Evolutionary conservation across 345 rosid species (phyloP), one percentile per base, ranked within the genome.

Genomic region (Abelmoschus esculentus): DNA sequence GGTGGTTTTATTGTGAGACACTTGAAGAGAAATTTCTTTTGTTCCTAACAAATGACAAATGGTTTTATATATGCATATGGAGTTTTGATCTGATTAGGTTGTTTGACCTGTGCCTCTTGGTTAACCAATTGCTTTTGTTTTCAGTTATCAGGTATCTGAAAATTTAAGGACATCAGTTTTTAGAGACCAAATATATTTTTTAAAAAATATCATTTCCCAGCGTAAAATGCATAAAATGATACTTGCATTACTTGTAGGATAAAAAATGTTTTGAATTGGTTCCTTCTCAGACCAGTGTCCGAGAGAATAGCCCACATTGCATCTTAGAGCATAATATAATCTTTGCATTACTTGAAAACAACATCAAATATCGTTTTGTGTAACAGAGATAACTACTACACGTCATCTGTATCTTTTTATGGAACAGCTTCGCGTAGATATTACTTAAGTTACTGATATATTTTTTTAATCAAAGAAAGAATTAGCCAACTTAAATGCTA

Each of bases 11-110:
- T 19, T 18, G 7, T 18, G 46, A 4, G 57, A 53, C 67, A 38
- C 32, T 8, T 40, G 52, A 62, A 19, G 31, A 38, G 67, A 62
- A 38, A 28, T n/a, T 28, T 18, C 50, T 40, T 10, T 1, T 10
- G 50, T 31, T 4, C 52, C 67, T 63, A 40, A 63, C 29, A 63
- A 19, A 63, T 63, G 29, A 63, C 29, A 63, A 19, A 63, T 63
- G 29, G 17, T 40, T 62, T 61, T 38, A 38, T 38, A 38, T 38
- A 38, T 38, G 42, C 42, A 38, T 63, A 19, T 19, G 52, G 67
- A 40, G 50, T 17, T 40, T 18, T 63, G n/a, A 11, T 63, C 19
- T 40, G 17, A 17, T 14, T 62, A 62, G n/a, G 46, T 42, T 42
- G 3, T 2, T 8, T 1, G 17, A 15, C 17, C 17, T 4, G 28